phyloP scores from a whole-genome alignment of 2,329 filamentous ascomycete genomes.

The Ascochyta fabae region DNA sequence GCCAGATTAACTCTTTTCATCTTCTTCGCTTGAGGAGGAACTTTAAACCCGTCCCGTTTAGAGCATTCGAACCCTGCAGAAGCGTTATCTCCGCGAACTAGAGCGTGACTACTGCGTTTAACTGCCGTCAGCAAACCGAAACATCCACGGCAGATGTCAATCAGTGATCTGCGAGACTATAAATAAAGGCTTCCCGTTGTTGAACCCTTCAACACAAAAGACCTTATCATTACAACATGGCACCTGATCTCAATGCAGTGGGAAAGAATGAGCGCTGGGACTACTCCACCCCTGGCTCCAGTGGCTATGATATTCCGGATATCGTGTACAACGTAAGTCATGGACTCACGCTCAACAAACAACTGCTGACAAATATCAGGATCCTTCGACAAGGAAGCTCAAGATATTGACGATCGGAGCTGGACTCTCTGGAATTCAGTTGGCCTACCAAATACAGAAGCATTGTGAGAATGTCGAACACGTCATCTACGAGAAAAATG shows the following conservation, averaged over 20 bases:
- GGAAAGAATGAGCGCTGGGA: slow-evolving; percentile 47
- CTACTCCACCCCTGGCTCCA: slow-evolving; percentile 53
- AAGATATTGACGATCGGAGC: slow-evolving; percentile 58
- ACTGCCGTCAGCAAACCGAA: no score
- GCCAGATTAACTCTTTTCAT: not conserved
- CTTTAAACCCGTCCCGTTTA: no score
- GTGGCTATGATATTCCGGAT: slow-evolving; percentile 51
- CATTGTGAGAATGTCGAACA: slow-evolving; percentile 53
- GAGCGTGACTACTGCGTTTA: no score
- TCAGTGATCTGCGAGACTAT: no score
- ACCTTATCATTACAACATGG: slow-evolving; percentile 38
- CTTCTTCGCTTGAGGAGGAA: no score
- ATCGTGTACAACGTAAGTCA: slow-evolving; percentile 44
- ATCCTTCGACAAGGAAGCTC: slow-evolving; percentile 42
- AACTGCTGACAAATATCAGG: slow-evolving; percentile 1
- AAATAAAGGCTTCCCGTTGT: no score
- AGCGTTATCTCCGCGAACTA: no score
- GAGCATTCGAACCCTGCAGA: no score
- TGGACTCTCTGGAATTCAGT: slow-evolving; percentile 56
- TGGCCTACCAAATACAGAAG: slow-evolving; percentile 58
- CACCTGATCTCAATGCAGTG: slow-evolving; percentile 52
- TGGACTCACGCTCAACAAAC: not conserved
- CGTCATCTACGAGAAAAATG: slow-evolving; percentile 58
- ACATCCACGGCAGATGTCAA: no score
- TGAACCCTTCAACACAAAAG: no score